Evolutionary conservation across 1,139 yeast species (phyloP), one percentile per base, ranked within the genome.

Genomic region (Yamadazyma mexicana): DNA sequence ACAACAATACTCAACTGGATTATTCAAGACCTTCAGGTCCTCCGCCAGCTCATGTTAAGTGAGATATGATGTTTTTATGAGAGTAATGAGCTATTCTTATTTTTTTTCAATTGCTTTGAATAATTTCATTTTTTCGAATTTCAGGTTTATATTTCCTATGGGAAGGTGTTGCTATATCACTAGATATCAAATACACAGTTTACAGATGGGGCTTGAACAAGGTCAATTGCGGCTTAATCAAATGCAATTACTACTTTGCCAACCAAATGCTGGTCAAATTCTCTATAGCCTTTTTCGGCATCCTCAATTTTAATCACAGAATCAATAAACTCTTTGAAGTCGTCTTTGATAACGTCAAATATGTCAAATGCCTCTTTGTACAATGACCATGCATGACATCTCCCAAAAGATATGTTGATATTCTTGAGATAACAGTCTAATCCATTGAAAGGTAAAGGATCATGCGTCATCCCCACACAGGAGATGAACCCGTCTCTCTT

Each of bases 391-490:
- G 79, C 79, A 39, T 82, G 85, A 54, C 86, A 81, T 50, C 87
- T 60, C 2, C 87, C 87, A 58, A 81, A 81, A 31, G 81, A 79
- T 33, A 80, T 53, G 15, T 78, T 75, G 40, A 79, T 61, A 46
- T 80, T 78, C 52, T 80, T 81, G 51, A 72, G 56, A 50, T 80
- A 81, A 40, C 81, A 76, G 40, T 81, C 82, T 33, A 79, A 60
- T 0, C 82, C 85, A 39, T 66, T 64, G 51, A 81, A 77, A 1
- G 86, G 86, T 18, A 81, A 58, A 1, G 68, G 69, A 3, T 70
- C 83, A 46, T 79, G 84, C 23, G 80, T 81, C 70, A 80, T 81
- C 1, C 86, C 87, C 18, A 81, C 67, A 0, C 82, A 75, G 8
- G 79, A 69, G 35, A 81, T 75, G 40, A 75, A 74, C 7, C 86